These are phyloP conservation scores for Passalora sequoiae DNA, from an alignment of 2,329 filamentous ascomycete species.

Conservation along the genomic window DNA sequence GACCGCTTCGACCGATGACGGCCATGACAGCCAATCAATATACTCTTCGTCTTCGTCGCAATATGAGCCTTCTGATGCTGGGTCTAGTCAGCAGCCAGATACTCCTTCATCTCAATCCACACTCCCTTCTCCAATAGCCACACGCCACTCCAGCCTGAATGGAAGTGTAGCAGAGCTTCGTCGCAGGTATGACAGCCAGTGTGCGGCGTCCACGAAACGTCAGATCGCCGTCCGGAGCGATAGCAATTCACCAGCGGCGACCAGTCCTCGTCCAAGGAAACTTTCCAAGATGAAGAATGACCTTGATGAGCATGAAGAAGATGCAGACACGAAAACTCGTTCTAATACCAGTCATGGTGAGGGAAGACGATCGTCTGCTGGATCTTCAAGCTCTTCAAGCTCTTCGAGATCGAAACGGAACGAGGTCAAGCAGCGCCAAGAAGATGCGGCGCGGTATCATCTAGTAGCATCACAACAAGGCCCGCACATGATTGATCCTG, in stretches of 20 bases:
- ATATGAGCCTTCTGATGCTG: conserved; percentile 30
- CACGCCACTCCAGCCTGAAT: conserved; percentile 19
- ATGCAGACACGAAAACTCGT: conserved; percentile 12
- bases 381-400: conserved; percentile 18
- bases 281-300: conserved; percentile 13
- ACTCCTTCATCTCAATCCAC: conserved; percentile 32
- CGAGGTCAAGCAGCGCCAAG: conserved; percentile 21
- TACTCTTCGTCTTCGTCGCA: conserved; percentile 25
- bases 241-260: conserved; percentile 18
- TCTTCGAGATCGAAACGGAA: conserved; percentile 13
- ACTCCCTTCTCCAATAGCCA: conserved; percentile 28
- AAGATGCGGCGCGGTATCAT: conserved; percentile 25
- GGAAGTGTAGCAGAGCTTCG: conserved; percentile 30
- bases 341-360: conserved; percentile 10
- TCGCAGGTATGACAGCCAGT: conserved; percentile 27
- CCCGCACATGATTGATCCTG: conserved; percentile 20
- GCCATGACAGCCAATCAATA: conserved; percentile 22
- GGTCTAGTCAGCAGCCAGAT: conserved; percentile 28
- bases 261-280: not conserved
- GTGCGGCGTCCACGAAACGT: conserved; percentile 4
- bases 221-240: conserved; percentile 10
- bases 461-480: conserved; percentile 22
- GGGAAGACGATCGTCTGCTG: conserved; percentile 17
- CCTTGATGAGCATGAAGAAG: conserved; percentile 12
- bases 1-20: conserved; percentile 16